Evolutionary conservation across 352 stramenopile species (phyloP), one percentile per base, ranked within the genome.

Genomic region (Blastocystis sp.): DNA sequence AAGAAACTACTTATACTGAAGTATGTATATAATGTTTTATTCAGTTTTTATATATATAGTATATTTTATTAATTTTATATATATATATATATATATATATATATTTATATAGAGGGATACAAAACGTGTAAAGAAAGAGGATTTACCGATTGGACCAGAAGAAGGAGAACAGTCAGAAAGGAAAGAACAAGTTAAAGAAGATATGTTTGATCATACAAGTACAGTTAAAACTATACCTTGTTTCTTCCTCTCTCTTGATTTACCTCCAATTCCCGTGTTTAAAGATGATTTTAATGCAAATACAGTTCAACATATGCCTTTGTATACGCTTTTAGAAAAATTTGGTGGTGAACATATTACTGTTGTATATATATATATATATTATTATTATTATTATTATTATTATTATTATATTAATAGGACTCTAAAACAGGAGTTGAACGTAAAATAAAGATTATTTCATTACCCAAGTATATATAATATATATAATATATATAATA

Each of bases 221-320:
- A 72, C 33, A 13, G 19, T 28, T 6, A 69, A 76, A 28, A 72
- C 58, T 2, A 58, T 58, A 4, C 24, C 73, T 9, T 80, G 81
- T 67, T 80, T 91, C 19, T 80, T 94, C 49, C 73, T 99, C 41
- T 88, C 86, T 16, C 68, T 98, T 7, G 88, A 98, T 70, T 82
- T 97, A 44, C 89, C 90, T 4, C 83, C 91, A 52, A 95, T 89
- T 44, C 91, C 91, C 11, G 70, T 99, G 0, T 98, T 98, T 70
- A 94, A 95, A 57, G 88, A 97, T 69, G 91, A 82, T 4, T 77
- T 83, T 43, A 78, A 72, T 2, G 57, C 54, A 5, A 33, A 32
- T 39, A 16, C 59, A 4, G 31, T 31, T 13, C 39, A 27, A 24
- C 76, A 95, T 75, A 82, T 95, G 39, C 86, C 84, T 10, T 67